Evolutionary conservation across 129 eudicot species (phyloP), one percentile per base, ranked within the genome.

Genomic region (Artemisia tridentata): DNA sequence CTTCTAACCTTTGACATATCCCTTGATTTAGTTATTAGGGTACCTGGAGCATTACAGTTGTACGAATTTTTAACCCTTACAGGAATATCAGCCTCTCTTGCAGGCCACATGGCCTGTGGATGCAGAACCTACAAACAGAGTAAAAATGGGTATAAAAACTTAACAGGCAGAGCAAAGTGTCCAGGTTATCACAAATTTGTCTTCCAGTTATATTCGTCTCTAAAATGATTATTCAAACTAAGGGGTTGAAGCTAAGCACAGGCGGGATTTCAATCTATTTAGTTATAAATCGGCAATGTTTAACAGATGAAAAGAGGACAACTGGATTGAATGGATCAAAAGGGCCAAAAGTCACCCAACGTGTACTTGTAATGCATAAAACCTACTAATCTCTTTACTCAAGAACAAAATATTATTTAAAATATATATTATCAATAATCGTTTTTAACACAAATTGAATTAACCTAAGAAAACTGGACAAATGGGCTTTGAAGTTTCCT

Each of bases 71-170:
- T 95, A 23, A 95, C 99, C 75, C 99, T 84, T 10, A 95, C 97
- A 7, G 99, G 99, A 65, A 95, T 84, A 73, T 84, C 96, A 75
- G 86, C 96, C 71, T 95, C 97, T 72, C 97, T 86, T 68, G 97
- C 99, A 72, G 99, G 99, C 76, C 93, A 90, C 99, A 95, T 95
- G 49, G 99, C 88, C 80, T 90, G 99, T 68, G 99, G 99, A 80
- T 95, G 99, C 69, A 95, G 82, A 55, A 95, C 99, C 99, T 91
- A 72, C 56, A 15, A 3, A 72, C 43, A 65, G 14, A 78, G 25
- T 13, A 54, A 71, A 13, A 41, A 6, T 3, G 38, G 25, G 75
- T 52, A 16, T 5, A 19, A 64, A 3, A 53, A 65, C 15, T 66
- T 45, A 73, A 15, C 16, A 13, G 57, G 43, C 15, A 63, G 58